phyloP scores from a whole-genome alignment of 192 early-diverging fungal species.

The Backusella luteola region DNA sequence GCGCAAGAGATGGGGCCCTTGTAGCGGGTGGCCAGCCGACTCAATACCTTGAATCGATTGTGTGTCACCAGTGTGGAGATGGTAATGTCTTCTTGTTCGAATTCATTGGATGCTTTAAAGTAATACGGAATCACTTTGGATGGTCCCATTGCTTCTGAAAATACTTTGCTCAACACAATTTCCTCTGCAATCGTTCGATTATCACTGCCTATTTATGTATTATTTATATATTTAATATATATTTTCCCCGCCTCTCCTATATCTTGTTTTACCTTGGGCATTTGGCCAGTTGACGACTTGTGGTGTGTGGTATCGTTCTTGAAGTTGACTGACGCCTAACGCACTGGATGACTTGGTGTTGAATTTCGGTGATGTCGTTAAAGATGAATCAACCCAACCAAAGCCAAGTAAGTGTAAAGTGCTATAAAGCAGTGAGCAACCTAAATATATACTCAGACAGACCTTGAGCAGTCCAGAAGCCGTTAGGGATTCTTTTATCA shows the following conservation, averaged over 20 bases:
- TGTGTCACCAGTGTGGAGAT: constrained; percentile 57
- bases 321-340: constrained; percentile 12
- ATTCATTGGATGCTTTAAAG: constrained; percentile 43
- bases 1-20: constrained; percentile 58
- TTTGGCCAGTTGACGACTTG: constrained; percentile 34
- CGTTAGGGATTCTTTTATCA: constrained; percentile 2
- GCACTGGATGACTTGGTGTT: constrained; percentile 12
- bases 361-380: background rate
- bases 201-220: background rate
- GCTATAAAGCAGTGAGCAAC: constrained; percentile 35
- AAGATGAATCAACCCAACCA: background rate
- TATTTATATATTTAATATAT: background rate
- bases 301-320: constrained; percentile 20
- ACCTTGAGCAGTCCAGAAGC: constrained; percentile 28
- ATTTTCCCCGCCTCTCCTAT: too few relatives aligned
- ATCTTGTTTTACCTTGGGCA: constrained; percentile 24
- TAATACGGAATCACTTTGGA: constrained; percentile 64
- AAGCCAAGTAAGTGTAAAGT: constrained; percentile 35
- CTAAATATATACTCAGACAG: constrained; percentile 32
- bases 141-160: constrained; percentile 57
- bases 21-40: constrained; percentile 50
- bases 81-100: constrained; percentile 56
- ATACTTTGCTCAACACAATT: constrained; percentile 56
- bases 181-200: constrained; percentile 42
- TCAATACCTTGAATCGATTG: constrained; percentile 53